Base-by-base conservation (phyloP, 2,329 filamentous ascomycete genomes). In the Talaromyces sp. region DNA sequence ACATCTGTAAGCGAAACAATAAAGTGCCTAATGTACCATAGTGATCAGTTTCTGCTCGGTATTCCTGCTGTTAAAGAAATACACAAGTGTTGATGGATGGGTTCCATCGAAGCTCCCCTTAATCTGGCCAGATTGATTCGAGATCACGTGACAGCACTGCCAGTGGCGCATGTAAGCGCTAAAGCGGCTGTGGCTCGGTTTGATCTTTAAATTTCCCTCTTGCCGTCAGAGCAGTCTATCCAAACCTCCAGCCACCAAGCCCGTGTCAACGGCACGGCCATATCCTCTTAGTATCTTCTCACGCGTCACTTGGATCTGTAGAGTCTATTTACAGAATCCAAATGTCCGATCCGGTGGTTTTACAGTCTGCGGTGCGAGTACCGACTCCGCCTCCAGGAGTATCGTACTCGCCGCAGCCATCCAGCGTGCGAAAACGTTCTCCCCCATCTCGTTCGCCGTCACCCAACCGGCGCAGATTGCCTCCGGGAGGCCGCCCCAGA, bases 281-380 rank as follows among this genome's bases (percentile, higher is more conserved):
- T 57, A 22, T 59, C 14, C 31, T 41, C 39, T 59, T 45, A 24
- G 4, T 19, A 47, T 59, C 13, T 8, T 31, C 47, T 50, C 39
- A 45, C 14, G 13, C 27, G n/a, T 35, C 11, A 14, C 13, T 56
- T 13, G 10, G 11, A 48, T 3, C 8, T 22, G 10, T 22, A 4
- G 27, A 54, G 19, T 43, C 6, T 58, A 13, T 24, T 62, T 16
- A 8, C 13, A 47, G 39, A 16, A 11, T 41, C 57, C 31, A 63
- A 60, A 82, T 82, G 79, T 76, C 78, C 60, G 80, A 81, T 66
- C 72, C 79, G 61, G 75, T 81, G 62, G 77, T 82, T 69, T 76
- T 85, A 64, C 82, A 84, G 67, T 85, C 83, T 37, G 85, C 85
- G 57, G 85, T 87, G 68, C 84, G 85, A 69, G 81, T 87, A 68